These are phyloP conservation scores for Linnemannia zychae DNA, from an alignment of 192 early-diverging fungal species.

Conservation along the genomic window DNA sequence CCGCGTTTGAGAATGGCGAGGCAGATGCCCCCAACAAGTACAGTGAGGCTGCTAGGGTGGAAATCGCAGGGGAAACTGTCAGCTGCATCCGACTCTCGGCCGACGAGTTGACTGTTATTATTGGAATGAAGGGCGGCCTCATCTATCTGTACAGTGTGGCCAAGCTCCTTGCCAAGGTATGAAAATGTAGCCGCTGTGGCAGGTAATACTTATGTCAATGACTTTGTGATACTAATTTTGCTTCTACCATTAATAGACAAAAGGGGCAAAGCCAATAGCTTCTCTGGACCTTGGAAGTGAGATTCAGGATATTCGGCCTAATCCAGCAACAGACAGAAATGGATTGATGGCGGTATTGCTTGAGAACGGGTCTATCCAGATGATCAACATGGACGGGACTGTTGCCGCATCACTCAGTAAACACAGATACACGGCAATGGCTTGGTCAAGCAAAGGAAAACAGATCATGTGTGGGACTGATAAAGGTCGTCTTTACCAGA, in stretches of 20 bases:
- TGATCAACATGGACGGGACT: constrained; percentile 56
- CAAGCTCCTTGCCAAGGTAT: constrained; percentile 58
- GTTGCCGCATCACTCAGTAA: constrained; percentile 50
- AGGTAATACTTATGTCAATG: too few species aligned
- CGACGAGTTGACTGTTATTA: constrained; percentile 59
- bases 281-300: constrained; percentile 56
- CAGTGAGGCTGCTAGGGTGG: constrained; percentile 32
- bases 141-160: constrained; percentile 55
- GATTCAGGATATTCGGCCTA: constrained; percentile 75
- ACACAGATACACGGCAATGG: constrained; percentile 66
- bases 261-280: constrained; percentile 53
- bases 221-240: constrained; percentile 25
- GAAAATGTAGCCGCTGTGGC: constrained; percentile 25
- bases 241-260: constrained; percentile 42
- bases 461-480: constrained; percentile 84
- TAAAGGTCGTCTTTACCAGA: constrained; percentile 71
- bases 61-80: constrained; percentile 45
- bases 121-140: constrained; percentile 46
- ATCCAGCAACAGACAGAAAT: constrained; percentile 63
- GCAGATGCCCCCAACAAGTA: constrained; percentile 38
- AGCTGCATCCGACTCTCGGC: constrained; percentile 59
- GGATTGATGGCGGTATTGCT: constrained; percentile 68
- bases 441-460: constrained; percentile 93
- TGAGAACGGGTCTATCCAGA: constrained; percentile 26
- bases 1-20: constrained; percentile 46